These are phyloP conservation scores for Chalciporus chontae DNA, from an alignment of 768 basidiomycete genomes.

Conservation along the genomic window DNA sequence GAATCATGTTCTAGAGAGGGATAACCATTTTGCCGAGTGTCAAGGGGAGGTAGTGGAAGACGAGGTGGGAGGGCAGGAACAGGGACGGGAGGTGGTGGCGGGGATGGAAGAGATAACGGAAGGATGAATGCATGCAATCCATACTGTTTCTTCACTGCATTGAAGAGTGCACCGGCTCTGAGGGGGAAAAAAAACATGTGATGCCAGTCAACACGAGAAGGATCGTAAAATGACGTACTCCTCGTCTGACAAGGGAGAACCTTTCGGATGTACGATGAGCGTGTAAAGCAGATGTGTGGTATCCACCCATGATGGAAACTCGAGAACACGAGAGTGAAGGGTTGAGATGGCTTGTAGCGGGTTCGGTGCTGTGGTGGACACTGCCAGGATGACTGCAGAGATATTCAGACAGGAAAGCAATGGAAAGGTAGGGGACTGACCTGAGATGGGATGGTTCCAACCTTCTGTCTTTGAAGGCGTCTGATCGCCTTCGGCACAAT, in stretches of 20 bases:
- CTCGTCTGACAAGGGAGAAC: constrained; percentile 69
- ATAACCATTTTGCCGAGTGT: constrained; percentile 20
- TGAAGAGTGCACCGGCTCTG: constrained; percentile 76
- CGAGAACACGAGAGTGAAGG: constrained; percentile 60
- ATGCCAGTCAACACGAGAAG: constrained; percentile 5
- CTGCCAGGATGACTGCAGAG: constrained; percentile 68
- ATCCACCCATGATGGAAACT: constrained; percentile 84
- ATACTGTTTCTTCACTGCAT: constrained; percentile 85
- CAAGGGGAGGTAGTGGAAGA: constrained; percentile 48
- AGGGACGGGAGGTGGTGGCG: constrained; percentile 63
- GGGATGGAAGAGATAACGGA: constrained; percentile 54
- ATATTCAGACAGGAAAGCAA: constrained; percentile 10
- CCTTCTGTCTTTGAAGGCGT: constrained; percentile 68
- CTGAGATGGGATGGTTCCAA: constrained; percentile 84
- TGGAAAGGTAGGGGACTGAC: constrained; percentile 42
- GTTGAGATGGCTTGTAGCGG: constrained; percentile 76
- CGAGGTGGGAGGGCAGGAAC: constrained; percentile 65
- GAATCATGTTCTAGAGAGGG: neutral
- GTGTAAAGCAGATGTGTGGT: constrained; percentile 65
- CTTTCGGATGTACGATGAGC: constrained; percentile 70
- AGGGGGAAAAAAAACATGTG: neutral
- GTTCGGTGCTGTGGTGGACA: constrained; percentile 78
- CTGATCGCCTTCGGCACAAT: constrained; percentile 75
- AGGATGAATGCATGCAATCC: constrained; percentile 76
- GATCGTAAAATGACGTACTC: constrained; percentile 51